Evolutionary conservation across 106 monocot genomes (phyloP).

Genomic region (Dendrobium nobile): DNA sequence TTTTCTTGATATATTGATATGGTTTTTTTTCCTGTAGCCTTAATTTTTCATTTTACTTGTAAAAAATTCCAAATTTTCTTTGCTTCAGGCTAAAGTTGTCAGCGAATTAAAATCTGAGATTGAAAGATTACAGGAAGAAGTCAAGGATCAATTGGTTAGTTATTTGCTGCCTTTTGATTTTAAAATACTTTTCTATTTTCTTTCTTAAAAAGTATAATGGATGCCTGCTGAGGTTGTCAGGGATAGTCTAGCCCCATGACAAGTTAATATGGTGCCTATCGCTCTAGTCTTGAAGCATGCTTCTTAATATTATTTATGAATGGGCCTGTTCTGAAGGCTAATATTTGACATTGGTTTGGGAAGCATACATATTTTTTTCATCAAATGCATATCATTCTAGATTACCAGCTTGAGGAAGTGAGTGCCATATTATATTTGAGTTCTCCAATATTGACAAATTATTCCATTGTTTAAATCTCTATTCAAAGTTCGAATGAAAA

Average conservation of each 20-base stretch:
- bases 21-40: not conserved
- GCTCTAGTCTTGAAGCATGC: too few relatives aligned
- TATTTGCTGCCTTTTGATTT: not conserved
- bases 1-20: not conserved
- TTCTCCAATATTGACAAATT: too few relatives aligned
- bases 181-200: not conserved
- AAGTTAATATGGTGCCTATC: not conserved
- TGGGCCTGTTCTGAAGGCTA: not conserved
- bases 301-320: not conserved
- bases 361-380: not conserved
- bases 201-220: not conserved
- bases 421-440: too few relatives aligned
- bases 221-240: not conserved
- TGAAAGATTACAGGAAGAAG: conserved; percentile 74
- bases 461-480: too few relatives aligned
- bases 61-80: not conserved
- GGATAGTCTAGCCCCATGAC: not conserved
- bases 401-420: not conserved
- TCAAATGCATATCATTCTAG: not conserved
- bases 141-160: conserved; percentile 81
- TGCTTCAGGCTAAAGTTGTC: conserved; percentile 61
- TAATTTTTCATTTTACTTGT: not conserved
- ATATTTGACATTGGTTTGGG: not conserved
- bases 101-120: conserved; percentile 81
- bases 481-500: too few relatives aligned